A percentile compares a stretch with the other conserved stretches of the same genome.
phyloP scores from a whole-genome alignment of 495 filamentous ascomycete genomes.

The Penicillium dipodomyicola region DNA sequence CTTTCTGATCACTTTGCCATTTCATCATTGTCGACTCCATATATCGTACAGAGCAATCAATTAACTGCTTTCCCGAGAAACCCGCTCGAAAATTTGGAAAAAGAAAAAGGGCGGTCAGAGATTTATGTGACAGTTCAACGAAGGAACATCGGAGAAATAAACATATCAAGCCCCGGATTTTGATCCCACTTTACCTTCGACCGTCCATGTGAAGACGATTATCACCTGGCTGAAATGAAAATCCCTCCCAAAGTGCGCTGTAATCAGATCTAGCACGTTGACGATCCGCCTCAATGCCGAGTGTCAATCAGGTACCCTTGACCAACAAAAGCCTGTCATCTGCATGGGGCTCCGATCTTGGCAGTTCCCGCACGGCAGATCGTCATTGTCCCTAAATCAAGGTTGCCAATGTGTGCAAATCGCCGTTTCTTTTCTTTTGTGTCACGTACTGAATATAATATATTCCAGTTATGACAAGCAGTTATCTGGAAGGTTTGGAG shows the following conservation, averaged over 20 bases:
- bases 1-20: not conserved
- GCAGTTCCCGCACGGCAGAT: conserved; percentile 48
- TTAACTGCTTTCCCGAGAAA: conserved; percentile 24
- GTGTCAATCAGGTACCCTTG: conserved; percentile 23
- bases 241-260: not conserved
- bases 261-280: conserved; percentile 14
- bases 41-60: not conserved
- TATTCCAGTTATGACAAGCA: not conserved
- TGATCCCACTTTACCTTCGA: not conserved
- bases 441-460: not conserved
- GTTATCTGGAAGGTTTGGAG: not conserved
- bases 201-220: not conserved
- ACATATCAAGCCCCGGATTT: conserved; percentile 9
- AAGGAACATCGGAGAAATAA: conserved; percentile 18
- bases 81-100: conserved; percentile 21
- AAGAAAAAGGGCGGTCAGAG: conserved; percentile 21
- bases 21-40: not conserved
- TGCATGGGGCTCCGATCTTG: conserved; percentile 41
- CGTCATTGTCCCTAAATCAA: conserved; percentile 37
- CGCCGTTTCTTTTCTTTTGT: conserved; percentile 16
- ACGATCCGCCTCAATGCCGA: conserved; percentile 22
- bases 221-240: not conserved
- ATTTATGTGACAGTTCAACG: not conserved
- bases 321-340: conserved; percentile 34
- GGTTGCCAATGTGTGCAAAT: conserved; percentile 22